Conservation (phyloP, 345 rosid genomes). For the Brassica juncea region DNA sequence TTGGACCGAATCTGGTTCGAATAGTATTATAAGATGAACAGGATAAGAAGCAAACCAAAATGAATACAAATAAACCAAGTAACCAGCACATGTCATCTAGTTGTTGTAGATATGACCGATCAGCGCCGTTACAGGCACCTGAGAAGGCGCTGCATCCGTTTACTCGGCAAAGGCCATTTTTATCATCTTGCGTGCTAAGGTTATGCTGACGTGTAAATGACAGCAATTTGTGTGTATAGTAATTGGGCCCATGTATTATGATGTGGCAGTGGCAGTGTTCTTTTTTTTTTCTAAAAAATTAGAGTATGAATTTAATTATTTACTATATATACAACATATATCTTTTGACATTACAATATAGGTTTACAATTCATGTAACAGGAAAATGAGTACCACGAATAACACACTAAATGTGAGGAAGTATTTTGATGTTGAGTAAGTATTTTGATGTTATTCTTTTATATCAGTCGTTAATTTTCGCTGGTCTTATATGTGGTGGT, state of each 20-base stretch:
- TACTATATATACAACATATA: too few species aligned
- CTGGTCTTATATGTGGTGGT: too few species aligned
- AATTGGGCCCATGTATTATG: neutral
- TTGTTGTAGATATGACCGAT: neutral
- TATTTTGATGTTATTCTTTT: too few species aligned
- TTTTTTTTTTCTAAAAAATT: neutral
- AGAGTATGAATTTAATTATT: too few species aligned
- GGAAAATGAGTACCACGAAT: too few species aligned
- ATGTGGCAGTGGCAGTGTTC: neutral
- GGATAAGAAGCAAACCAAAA: slow-evolving; percentile 7
- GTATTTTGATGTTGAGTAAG: too few species aligned
- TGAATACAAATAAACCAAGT: neutral
- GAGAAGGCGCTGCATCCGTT: slow-evolving; percentile 19
- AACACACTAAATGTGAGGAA: too few species aligned
- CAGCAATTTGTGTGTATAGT: neutral
- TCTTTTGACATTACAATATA: too few species aligned
- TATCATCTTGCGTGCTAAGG: neutral
- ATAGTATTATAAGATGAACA: neutral
- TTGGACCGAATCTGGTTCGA: neutral
- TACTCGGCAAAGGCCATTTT: slow-evolving; percentile 15
- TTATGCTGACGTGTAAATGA: slow-evolving; percentile 21
- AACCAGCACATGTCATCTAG: neutral
- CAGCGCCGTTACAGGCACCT: slow-evolving; percentile 10
- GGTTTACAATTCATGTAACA: too few species aligned
- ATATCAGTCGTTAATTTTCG: too few species aligned